phyloP scores from a whole-genome alignment of 805 yeast species.

The Ogataea haglerorum region DNA sequence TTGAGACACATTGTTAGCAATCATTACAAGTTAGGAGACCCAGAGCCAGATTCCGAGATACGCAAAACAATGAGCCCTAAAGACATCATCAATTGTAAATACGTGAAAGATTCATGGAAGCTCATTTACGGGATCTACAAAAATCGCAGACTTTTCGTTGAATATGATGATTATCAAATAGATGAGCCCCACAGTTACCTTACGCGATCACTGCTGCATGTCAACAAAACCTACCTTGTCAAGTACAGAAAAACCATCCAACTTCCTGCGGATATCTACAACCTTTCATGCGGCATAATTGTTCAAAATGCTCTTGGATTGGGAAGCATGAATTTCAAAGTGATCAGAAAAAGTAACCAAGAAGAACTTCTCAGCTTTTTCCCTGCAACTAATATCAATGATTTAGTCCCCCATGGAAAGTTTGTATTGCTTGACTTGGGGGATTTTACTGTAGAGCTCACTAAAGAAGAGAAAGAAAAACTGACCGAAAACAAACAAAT shows the following conservation, averaged over 20 bases:
- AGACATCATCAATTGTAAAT: conserved; percentile 29
- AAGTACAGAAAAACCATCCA: conserved; percentile 44
- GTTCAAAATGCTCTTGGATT: conserved; percentile 53
- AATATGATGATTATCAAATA: conserved; percentile 34
- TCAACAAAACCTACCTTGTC: conserved; percentile 47
- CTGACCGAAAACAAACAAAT: conserved; percentile 25
- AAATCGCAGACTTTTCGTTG: conserved; percentile 53
- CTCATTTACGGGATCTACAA: conserved; percentile 47
- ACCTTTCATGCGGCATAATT: conserved; percentile 48
- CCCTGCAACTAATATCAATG: conserved; percentile 57
- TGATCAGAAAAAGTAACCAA: conserved; percentile 33
- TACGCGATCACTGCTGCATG: conserved; percentile 36
- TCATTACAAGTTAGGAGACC: conserved; percentile 21
- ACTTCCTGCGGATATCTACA: conserved; percentile 48
- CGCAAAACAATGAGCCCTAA: conserved; percentile 17
- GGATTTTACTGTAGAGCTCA: conserved; percentile 34
- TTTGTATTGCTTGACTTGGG: conserved; percentile 52
- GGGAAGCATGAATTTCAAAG: conserved; percentile 55
- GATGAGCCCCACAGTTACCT: conserved; percentile 48
- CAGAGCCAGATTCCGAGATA: conserved; percentile 16
- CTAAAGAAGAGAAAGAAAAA: neutral
- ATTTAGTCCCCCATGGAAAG: conserved; percentile 50
- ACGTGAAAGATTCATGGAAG: conserved; percentile 52
- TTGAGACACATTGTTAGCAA: conserved; percentile 26
- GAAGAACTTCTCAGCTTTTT: conserved; percentile 40